Percentiles rank a stretch among this genome's conserved stretches.
These are phyloP conservation scores for Trametes villosa DNA, from an alignment of 768 basidiomycete species.

Conservation along the genomic window DNA sequence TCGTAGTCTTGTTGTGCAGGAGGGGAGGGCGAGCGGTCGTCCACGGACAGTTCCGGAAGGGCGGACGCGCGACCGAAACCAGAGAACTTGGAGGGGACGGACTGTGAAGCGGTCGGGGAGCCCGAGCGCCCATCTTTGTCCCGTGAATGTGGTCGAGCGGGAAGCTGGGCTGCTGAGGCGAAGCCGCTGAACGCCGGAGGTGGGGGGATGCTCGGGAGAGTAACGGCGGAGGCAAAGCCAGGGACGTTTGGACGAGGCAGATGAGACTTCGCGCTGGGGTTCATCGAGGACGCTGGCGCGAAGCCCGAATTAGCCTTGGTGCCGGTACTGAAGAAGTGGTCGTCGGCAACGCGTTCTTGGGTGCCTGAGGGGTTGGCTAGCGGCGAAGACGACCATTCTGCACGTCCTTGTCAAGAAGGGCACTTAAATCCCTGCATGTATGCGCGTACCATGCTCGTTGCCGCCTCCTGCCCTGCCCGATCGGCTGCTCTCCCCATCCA, in stretches of 20 bases:
- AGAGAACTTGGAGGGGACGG: neutral
- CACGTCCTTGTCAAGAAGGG: neutral
- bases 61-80: conserved; percentile 13
- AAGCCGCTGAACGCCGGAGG: conserved; percentile 1
- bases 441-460: conserved; percentile 13
- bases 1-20: conserved; percentile 21
- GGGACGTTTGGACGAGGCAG: neutral
- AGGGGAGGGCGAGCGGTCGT: neutral
- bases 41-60: neutral
- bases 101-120: neutral
- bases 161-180: conserved; percentile 1
- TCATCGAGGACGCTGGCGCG: conserved; percentile 1
- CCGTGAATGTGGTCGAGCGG: neutral
- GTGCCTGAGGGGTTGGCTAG: neutral
- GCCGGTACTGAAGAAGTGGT: conserved; percentile 11
- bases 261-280: neutral
- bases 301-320: neutral
- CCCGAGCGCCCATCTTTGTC: neutral
- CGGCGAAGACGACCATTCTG: conserved; percentile 22
- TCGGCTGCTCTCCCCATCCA: neutral
- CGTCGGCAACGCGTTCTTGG: conserved; percentile 17
- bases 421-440: neutral
- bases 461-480: neutral
- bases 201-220: neutral
- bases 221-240: conserved; percentile 17